Evolutionary conservation across 1,139 yeast species (phyloP).

Genomic region (Diutina catenulata): DNA sequence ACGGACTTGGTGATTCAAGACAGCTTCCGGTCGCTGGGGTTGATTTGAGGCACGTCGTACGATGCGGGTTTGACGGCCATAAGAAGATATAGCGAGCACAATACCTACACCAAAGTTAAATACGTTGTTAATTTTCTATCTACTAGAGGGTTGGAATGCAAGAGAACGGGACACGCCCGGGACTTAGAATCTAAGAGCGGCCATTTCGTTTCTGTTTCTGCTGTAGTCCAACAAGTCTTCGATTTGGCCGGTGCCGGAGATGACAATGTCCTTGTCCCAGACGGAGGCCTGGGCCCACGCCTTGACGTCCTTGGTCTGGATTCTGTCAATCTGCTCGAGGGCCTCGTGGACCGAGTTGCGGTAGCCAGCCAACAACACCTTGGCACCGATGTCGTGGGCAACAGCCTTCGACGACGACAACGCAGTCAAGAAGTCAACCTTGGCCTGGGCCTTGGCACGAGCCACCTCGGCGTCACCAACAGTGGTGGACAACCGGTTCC

Average conservation of each 20-base stretch:
- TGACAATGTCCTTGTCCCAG: slow-evolving; percentile 78
- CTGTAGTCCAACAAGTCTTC: slow-evolving; percentile 73
- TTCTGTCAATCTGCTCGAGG: slow-evolving; percentile 49
- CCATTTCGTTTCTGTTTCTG: slow-evolving; percentile 81
- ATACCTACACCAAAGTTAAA: no score
- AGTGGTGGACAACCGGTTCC: slow-evolving; percentile 74
- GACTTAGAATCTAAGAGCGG: slow-evolving; percentile 58
- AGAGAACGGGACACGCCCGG: no score
- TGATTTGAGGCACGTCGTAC: no score
- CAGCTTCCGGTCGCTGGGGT: slow-evolving; percentile 72
- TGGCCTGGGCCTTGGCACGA: slow-evolving; percentile 62
- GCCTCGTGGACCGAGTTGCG: slow-evolving; percentile 49
- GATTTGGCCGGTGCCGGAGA: slow-evolving; percentile 76
- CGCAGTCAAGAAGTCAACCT: slow-evolving; percentile 42
- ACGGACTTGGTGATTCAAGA: slow-evolving; percentile 84
- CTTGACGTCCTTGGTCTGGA: slow-evolving; percentile 47
- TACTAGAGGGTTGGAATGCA: no score
- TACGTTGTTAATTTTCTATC: no score
- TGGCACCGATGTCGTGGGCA: slow-evolving; percentile 47
- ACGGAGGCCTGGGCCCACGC: slow-evolving; percentile 64
- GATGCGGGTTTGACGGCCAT: no score
- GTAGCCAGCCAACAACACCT: slow-evolving; percentile 50
- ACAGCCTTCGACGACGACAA: slow-evolving; percentile 37
- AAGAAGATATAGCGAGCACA: no score
- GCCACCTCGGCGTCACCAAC: slow-evolving; percentile 68